Evolutionary conservation across 1,284 basidiomycete genomes (phyloP).

Genomic region (Cutaneotrichosporon sp.): DNA sequence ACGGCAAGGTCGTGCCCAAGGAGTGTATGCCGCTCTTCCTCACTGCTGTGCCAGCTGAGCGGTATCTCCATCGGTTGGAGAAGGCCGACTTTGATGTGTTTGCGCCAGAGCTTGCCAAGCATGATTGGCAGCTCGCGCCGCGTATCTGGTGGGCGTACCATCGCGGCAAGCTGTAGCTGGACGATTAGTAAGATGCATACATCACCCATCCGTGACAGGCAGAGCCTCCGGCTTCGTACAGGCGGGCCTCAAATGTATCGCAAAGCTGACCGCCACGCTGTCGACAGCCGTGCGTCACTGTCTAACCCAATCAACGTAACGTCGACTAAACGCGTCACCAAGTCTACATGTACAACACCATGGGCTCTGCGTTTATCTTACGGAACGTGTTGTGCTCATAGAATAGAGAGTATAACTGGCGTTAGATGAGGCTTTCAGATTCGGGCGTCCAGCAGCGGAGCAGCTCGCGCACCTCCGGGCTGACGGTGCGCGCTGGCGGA

Average conservation of each 20-base stretch:
- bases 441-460: constrained; percentile 23
- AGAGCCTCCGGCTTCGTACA: no score
- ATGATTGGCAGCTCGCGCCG: constrained; percentile 84
- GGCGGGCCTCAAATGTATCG: no score
- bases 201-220: background rate
- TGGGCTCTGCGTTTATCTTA: background rate
- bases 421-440: constrained; percentile 2
- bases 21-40: constrained; percentile 75
- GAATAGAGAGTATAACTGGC: background rate
- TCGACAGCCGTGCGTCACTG: no score
- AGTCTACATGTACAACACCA: background rate
- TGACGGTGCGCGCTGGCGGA: constrained; percentile 8
- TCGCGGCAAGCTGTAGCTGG: constrained; percentile 48
- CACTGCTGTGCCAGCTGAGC: constrained; percentile 71
- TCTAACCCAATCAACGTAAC: no score
- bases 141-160: constrained; percentile 71
- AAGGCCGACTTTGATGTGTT: constrained; percentile 80
- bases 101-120: constrained; percentile 64
- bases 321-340: background rate
- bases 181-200: background rate
- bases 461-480: constrained; percentile 23
- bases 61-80: constrained; percentile 69
- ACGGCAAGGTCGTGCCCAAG: constrained; percentile 61
- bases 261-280: no score
- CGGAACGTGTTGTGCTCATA: constrained; percentile 1